A percentile compares a stretch with the other conserved stretches of the same genome.
Conservation (phyloP, 78 protist genomes). For the Cyanophora paradoxa region DNA sequence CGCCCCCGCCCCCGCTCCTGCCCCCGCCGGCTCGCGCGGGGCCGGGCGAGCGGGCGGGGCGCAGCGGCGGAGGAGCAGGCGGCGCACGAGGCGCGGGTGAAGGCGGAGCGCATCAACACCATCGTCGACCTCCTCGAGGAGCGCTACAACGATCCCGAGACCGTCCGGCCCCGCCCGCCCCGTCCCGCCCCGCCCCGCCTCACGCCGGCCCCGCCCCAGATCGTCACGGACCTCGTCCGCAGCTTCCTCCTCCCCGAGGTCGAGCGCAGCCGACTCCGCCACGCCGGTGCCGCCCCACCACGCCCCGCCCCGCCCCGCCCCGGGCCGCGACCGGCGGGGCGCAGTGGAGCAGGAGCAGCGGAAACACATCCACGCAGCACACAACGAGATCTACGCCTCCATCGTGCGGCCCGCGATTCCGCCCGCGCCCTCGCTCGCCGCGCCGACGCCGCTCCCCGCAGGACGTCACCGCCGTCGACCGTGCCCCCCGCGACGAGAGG, state of each 20-base stretch:
- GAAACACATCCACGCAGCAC: background rate
- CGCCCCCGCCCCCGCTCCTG: background rate
- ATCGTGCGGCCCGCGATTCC: too few relatives aligned
- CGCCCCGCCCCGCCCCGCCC: too few relatives aligned
- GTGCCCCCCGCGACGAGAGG: too few relatives aligned
- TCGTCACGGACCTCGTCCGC: conserved; percentile 25
- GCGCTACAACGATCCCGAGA: background rate
- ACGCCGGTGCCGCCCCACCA: background rate
- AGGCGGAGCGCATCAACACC: background rate
- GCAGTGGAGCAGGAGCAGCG: background rate
- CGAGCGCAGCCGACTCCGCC: conserved; percentile 9
- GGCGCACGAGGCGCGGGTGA: background rate
- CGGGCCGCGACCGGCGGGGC: background rate
- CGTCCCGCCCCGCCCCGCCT: background rate
- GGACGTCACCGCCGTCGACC: too few relatives aligned
- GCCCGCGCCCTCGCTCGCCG: too few relatives aligned
- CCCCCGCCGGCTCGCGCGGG: background rate
- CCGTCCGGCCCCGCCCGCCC: background rate
- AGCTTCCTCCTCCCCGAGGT: conserved; percentile 45
- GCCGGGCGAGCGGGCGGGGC: background rate
- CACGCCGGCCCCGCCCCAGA: background rate
- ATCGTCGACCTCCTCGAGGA: background rate
- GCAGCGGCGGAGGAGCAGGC: too few relatives aligned
- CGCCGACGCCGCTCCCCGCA: too few relatives aligned
- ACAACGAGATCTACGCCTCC: background rate